Base-by-base conservation (phyloP, 495 filamentous ascomycete genomes). In the Aspergillus sparsus region DNA sequence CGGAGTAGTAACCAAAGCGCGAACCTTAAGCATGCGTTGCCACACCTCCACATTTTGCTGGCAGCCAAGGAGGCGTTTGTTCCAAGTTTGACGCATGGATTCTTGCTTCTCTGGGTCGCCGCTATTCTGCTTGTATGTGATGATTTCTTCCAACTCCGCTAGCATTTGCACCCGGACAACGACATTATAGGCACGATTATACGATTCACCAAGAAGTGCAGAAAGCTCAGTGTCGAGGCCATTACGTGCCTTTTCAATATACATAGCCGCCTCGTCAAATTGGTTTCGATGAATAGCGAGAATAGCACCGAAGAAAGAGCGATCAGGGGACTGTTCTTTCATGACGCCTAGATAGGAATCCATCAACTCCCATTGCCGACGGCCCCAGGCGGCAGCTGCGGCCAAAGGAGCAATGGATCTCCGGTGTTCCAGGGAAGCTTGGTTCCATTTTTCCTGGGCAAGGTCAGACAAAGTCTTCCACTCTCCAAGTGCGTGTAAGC, bases 111-210 rank as follows among this genome's bases (percentile, higher is more conserved):
- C 87, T 10, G 77, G 78, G 41, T 93, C 88, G 57, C 86, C 84
- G 32, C 82, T 73, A 60, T 89, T 89, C 66, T 97, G 93, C 76
- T 99, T 98, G 76, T 98, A 99, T 5, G 85, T 85, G 64, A 99
- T 98, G 65, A 99, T 93, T 71, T 99, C 94, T 71, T 99, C 94
- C 5, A 99, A 82, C 71, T 99, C 94, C 3, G 94, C 94, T 66
- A 99, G 86, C 94, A 98, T 98, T 72, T 99, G 94, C 6, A 98
- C 92, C 16, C 94, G 87, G 34, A 99, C 93, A 39, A 99, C 91
- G 18, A 96, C 92, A 58, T 92, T 85, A 69, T 99, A 99, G 10
- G 94, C 95, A 46, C 94, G 85, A 62, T 94, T 96, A 73, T 99
- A 99, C 9, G 91, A 96, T 69, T 99, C 94, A 62, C 92, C 92